A percentile compares a stretch with the other conserved stretches of the same genome.
Conservation (phyloP, 2,329 filamentous ascomycete species). For the Trichoderma gracile region DNA sequence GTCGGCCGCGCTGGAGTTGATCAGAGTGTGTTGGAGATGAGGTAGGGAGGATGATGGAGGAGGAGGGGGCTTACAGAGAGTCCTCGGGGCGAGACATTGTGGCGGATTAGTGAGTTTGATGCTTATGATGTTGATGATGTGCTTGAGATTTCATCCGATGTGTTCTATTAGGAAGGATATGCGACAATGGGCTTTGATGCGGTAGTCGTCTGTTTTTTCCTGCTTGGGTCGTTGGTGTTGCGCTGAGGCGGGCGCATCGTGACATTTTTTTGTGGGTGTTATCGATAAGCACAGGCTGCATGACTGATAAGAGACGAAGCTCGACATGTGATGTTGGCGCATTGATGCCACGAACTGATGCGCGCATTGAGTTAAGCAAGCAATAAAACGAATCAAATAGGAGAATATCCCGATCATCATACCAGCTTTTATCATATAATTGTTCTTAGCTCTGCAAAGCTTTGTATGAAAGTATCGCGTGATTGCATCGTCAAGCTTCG, state of each 20-base stretch:
- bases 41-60: slow-evolving; percentile 33
- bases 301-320: not conserved
- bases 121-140: not conserved
- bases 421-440: too few species aligned
- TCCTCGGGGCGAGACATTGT: slow-evolving; percentile 97
- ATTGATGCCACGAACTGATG: too few species aligned
- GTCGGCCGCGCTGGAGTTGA: slow-evolving; percentile 72
- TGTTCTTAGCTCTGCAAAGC: too few species aligned
- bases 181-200: not conserved
- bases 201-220: not conserved
- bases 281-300: slow-evolving; percentile 26
- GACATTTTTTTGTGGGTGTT: slow-evolving; percentile 24
- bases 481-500: not conserved
- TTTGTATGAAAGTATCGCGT: not conserved
- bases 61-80: slow-evolving; percentile 64
- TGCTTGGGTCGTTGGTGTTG: slow-evolving; percentile 2
- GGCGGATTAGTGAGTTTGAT: slow-evolving; percentile 24
- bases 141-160: not conserved
- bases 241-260: slow-evolving; percentile 11
- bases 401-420: too few species aligned
- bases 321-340: slow-evolving; percentile 1
- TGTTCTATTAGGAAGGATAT: not conserved
- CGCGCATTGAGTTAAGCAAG: too few species aligned
- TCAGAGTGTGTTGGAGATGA: not conserved
- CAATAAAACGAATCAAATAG: too few species aligned